phyloP scores from a whole-genome alignment of 192 early-diverging fungal species.

The Coemansia sp. region DNA sequence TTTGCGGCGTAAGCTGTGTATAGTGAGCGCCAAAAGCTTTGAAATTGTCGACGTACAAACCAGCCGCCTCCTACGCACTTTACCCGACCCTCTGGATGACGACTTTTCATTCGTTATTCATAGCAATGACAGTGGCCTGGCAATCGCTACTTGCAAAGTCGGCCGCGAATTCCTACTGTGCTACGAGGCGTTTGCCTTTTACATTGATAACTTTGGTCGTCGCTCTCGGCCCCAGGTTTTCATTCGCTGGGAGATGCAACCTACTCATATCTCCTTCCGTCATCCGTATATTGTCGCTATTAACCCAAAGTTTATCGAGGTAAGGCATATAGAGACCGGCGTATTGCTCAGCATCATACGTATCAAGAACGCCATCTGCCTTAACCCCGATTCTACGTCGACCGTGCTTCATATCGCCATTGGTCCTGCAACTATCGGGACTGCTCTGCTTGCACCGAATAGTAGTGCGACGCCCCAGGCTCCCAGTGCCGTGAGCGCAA shows the following conservation, averaged over 20 bases:
- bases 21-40: constrained; percentile 89
- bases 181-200: constrained; percentile 92
- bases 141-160: constrained; percentile 43
- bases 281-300: constrained; percentile 87
- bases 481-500: not conserved
- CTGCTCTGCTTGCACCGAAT: not conserved
- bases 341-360: constrained; percentile 53
- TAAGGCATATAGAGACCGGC: constrained; percentile 79
- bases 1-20: constrained; percentile 79
- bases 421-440: constrained; percentile 11
- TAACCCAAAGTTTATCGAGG: constrained; percentile 85
- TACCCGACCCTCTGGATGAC: constrained; percentile 47
- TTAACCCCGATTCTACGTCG: constrained; percentile 45
- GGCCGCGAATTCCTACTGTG: constrained; percentile 81
- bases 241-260: constrained; percentile 84
- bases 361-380: constrained; percentile 29
- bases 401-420: constrained; percentile 37
- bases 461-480: not conserved
- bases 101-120: constrained; percentile 50
- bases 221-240: constrained; percentile 69
- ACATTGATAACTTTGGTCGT: constrained; percentile 83
- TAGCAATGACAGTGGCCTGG: constrained; percentile 22
- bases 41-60: constrained; percentile 80
- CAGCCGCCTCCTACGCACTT: constrained; percentile 27
- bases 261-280: constrained; percentile 70